These are phyloP conservation scores for Caloboletus firmus DNA, from an alignment of 1,284 basidiomycete genomes.

Conservation along the genomic window DNA sequence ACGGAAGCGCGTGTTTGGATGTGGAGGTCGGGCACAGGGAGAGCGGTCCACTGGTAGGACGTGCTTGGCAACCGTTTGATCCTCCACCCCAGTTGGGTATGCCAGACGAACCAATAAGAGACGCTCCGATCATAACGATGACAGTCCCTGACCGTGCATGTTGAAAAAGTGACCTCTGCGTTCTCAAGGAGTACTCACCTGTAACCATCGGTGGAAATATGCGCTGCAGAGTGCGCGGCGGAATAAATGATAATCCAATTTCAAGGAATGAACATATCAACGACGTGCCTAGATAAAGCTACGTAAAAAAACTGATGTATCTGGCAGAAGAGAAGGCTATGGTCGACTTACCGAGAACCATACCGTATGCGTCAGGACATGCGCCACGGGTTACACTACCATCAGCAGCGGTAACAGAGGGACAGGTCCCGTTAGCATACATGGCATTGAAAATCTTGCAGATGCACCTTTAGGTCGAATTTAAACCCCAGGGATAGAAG, in stretches of 20 bases:
- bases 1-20: conserved; percentile 56
- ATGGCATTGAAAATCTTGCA: conserved; percentile 71
- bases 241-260: conserved; percentile 75
- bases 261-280: conserved; percentile 81
- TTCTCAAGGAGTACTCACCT: conserved; percentile 38
- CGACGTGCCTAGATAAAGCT: conserved; percentile 57
- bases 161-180: background rate
- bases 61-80: conserved; percentile 61
- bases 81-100: conserved; percentile 84
- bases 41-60: conserved; percentile 65
- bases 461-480: conserved; percentile 43
- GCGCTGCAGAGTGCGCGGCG: conserved; percentile 59
- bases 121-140: conserved; percentile 75
- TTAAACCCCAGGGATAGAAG: conserved; percentile 20
- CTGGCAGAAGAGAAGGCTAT: background rate
- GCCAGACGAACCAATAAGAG: conserved; percentile 72
- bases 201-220: conserved; percentile 85
- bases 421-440: conserved; percentile 79
- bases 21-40: conserved; percentile 66
- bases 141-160: conserved; percentile 53
- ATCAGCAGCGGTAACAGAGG: conserved; percentile 55
- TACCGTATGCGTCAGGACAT: conserved; percentile 82
- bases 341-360: conserved; percentile 55
- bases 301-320: background rate
- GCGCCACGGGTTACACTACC: conserved; percentile 60